Evolutionary conservation across 2,329 filamentous ascomycete species (phyloP).

Genomic region (Cadophora gregata): DNA sequence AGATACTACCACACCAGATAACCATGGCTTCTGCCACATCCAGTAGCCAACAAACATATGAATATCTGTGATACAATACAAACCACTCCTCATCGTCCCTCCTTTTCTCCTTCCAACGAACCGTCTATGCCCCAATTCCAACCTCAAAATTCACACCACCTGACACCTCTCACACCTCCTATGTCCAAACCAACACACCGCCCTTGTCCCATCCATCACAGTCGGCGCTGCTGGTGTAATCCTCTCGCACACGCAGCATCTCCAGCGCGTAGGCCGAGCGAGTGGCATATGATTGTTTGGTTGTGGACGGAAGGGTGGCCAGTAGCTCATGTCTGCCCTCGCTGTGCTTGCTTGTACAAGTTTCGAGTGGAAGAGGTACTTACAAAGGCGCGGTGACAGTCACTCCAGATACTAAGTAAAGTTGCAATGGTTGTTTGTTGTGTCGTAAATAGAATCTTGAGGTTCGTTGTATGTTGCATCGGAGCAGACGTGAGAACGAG

Average conservation of each 20-base stretch:
- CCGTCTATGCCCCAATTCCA: neutral
- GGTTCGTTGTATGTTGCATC: too few relatives aligned
- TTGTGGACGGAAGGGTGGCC: neutral
- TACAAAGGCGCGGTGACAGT: too few relatives aligned
- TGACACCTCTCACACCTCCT: neutral
- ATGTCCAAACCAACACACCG: neutral
- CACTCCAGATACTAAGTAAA: too few relatives aligned
- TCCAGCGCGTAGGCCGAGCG: neutral
- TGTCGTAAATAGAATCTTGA: too few relatives aligned
- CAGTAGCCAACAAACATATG: too few relatives aligned
- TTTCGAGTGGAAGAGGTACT: too few relatives aligned
- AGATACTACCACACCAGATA: too few relatives aligned
- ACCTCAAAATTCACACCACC: neutral
- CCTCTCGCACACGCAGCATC: neutral
- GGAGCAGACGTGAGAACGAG: too few relatives aligned
- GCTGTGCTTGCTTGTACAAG: too few relatives aligned
- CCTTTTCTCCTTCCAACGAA: neutral
- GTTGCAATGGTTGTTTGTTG: too few relatives aligned
- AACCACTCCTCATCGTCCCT: neutral
- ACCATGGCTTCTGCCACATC: too few relatives aligned
- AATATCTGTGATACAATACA: too few relatives aligned
- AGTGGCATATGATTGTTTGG: neutral
- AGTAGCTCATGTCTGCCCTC: neutral
- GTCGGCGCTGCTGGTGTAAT: neutral
- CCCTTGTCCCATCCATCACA: neutral